Evolutionary conservation across 306 rosid genomes (phyloP).

Genomic region (Vigna trinervia): DNA sequence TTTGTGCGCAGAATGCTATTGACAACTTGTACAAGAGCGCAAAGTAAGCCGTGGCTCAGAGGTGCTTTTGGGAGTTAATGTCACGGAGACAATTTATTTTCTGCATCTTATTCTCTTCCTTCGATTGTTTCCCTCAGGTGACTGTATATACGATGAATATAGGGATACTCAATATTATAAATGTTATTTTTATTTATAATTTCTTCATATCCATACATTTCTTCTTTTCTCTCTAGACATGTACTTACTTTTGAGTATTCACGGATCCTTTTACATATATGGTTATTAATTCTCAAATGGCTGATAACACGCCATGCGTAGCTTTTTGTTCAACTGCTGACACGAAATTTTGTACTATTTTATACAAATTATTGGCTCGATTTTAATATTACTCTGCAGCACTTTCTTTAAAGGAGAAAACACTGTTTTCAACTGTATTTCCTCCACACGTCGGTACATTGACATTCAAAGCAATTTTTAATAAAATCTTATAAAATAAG

Average conservation of each 20-base stretch:
- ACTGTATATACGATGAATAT: slow-evolving; percentile 35
- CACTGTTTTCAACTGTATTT: too few species aligned
- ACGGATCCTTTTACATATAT: too few species aligned
- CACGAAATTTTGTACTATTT: not conserved
- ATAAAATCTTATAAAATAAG: too few species aligned
- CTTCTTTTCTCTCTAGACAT: too few species aligned
- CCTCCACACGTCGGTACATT: too few species aligned
- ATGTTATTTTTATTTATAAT: not conserved
- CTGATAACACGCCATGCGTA: not conserved
- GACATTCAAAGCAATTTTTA: too few species aligned
- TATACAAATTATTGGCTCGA: too few species aligned
- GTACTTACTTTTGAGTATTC: too few species aligned
- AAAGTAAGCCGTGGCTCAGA: slow-evolving; percentile 60
- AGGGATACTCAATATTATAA: not conserved
- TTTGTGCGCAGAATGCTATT: slow-evolving; percentile 58
- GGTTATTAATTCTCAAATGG: not conserved
- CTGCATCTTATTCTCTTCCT: slow-evolving; percentile 22
- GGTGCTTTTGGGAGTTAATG: slow-evolving; percentile 30
- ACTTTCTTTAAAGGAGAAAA: too few species aligned
- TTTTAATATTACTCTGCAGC: too few species aligned
- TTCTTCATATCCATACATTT: too few species aligned
- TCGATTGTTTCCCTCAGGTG: slow-evolving; percentile 28
- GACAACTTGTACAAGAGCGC: slow-evolving; percentile 82
- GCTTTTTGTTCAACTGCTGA: not conserved
- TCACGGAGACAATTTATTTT: slow-evolving; percentile 33